Percentiles rank a stretch among this genome's conserved stretches.
Conservation (phyloP, 2,329 filamentous ascomycete genomes). For the Fusarium illudens region DNA sequence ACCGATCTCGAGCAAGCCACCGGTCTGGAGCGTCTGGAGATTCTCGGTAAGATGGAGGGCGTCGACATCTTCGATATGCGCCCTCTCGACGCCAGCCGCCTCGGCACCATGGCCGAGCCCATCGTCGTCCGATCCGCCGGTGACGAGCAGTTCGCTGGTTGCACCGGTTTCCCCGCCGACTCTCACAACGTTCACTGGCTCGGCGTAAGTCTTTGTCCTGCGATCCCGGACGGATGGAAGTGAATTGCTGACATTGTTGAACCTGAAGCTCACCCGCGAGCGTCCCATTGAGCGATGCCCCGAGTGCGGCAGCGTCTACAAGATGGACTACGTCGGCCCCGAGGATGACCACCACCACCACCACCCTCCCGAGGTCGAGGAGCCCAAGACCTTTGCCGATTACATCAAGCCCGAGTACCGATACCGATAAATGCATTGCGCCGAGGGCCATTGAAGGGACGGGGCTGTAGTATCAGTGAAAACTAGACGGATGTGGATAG, state of each 20-base stretch:
- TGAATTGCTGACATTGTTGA: slow-evolving; percentile 23
- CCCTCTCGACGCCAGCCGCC: slow-evolving; percentile 89
- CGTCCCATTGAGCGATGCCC: slow-evolving; percentile 94
- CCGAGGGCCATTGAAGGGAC: slow-evolving; percentile 18
- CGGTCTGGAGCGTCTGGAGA: slow-evolving; percentile 97
- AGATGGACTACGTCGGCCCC: slow-evolving; percentile 96
- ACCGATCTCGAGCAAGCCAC: slow-evolving; percentile 96
- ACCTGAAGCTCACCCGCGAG: slow-evolving; percentile 77
- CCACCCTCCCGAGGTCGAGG: slow-evolving; percentile 71
- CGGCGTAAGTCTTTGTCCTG: slow-evolving; percentile 68
- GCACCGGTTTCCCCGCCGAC: slow-evolving; percentile 93
- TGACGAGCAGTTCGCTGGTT: slow-evolving; percentile 95
- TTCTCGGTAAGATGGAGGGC: slow-evolving; percentile 99
- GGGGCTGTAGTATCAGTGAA: slow-evolving; percentile 39
- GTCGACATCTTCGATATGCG: slow-evolving; percentile 98
- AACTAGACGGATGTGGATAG: slow-evolving; percentile 36
- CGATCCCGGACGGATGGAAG: slow-evolving; percentile 23
- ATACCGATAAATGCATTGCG: slow-evolving; percentile 62
- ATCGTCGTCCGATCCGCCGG: slow-evolving; percentile 91
- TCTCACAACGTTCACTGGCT: slow-evolving; percentile 93
- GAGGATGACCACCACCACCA: slow-evolving; percentile 74
- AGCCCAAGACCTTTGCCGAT: slow-evolving; percentile 97
- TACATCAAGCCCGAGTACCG: slow-evolving; percentile 95
- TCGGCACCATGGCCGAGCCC: slow-evolving; percentile 90
- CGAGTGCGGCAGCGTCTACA: slow-evolving; percentile 96